phyloP scores from a whole-genome alignment of 2,329 filamentous ascomycete species.

The Colletotrichum lupini region DNA sequence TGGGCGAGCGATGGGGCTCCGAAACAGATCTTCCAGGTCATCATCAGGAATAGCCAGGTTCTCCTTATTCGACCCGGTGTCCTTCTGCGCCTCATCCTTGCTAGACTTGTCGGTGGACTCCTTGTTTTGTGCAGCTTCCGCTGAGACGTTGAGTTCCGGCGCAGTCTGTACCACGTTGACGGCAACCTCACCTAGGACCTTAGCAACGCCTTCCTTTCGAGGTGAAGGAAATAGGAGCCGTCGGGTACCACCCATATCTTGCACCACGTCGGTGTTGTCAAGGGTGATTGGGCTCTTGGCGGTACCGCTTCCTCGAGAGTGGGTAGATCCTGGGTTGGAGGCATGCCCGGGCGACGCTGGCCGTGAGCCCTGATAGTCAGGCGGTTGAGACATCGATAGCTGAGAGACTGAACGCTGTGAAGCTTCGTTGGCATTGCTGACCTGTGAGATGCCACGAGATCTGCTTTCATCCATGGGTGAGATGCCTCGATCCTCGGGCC shows the following conservation, averaged over 20 bases:
- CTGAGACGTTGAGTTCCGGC: constrained; percentile 42
- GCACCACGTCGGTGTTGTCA: constrained; percentile 60
- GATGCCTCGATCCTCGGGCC: constrained; percentile 44
- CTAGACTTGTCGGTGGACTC: constrained; percentile 49
- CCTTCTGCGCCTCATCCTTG: neutral
- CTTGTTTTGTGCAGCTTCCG: constrained; percentile 47
- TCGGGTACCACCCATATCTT: constrained; percentile 67
- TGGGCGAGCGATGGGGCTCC: constrained; percentile 59
- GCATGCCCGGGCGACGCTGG: constrained; percentile 37
- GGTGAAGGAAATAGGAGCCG: constrained; percentile 83
- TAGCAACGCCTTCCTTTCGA: constrained; percentile 71
- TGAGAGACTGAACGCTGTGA: constrained; percentile 17
- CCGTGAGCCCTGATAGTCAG: constrained; percentile 11
- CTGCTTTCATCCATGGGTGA: constrained; percentile 32
- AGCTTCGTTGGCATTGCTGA: constrained; percentile 30
- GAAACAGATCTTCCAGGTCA: constrained; percentile 74
- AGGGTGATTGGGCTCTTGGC: constrained; percentile 67
- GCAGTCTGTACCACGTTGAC: constrained; percentile 63
- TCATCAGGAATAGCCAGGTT: constrained; percentile 62
- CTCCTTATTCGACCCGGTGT: constrained; percentile 55
- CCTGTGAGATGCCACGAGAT: constrained; percentile 29
- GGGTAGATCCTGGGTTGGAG: constrained; percentile 57
- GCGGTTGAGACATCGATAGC: constrained; percentile 14
- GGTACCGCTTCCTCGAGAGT: constrained; percentile 66
- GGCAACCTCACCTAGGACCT: constrained; percentile 68